Evolutionary conservation across 2,329 filamentous ascomycete species (phyloP), one percentile per base, ranked within the genome.

Genomic region (Neofusicoccum cordaticola): DNA sequence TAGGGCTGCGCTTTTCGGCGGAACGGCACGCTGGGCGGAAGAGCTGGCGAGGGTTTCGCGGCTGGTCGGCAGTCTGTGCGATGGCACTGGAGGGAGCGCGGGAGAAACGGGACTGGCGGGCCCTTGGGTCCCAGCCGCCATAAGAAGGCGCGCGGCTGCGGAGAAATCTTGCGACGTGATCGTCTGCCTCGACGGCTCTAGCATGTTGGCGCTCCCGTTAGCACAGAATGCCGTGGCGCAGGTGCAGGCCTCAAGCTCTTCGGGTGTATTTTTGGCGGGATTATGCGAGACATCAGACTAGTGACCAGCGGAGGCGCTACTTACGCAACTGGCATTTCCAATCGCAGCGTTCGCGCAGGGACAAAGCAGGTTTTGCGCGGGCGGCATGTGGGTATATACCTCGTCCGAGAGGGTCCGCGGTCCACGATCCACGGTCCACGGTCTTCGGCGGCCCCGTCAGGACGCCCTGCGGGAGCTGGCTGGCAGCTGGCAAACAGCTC

Each of bases 271-370:
- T 60, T 35, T 35, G 56, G 56, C 56, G 56, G 39, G 41, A 47
- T 60, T 60, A 60, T 60, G 56, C 56, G 42, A 60, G 56, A 60
- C 56, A 60, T 60, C 31, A n/a, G 17, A 8, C 53, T 57, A 57
- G 53, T 15, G 51, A 27, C 50, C 52, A 27, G 2, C 12, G 3
- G 2, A 12, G 27, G 50, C 51, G 19, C 42, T 60, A 60, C 56
- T 60, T 60, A 60, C 56, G 56, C 56, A 60, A 60, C 56, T 47
- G 42, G 27, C 56, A 60, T n/a, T 47, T 45, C 41, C 42, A 35
- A 57, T 47, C 42, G 56, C 42, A 17, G 42, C 56, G n/a, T 15
- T 2, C n/a, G n/a, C 41, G n/a, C 12, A 34, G 56, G 41, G 22
- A 35, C 37, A 35, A 56, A 47, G 56, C 56, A 60, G 56, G 41